Evolutionary conservation across 441 rosid genomes (phyloP).

Genomic region (Pelargonium australe): DNA sequence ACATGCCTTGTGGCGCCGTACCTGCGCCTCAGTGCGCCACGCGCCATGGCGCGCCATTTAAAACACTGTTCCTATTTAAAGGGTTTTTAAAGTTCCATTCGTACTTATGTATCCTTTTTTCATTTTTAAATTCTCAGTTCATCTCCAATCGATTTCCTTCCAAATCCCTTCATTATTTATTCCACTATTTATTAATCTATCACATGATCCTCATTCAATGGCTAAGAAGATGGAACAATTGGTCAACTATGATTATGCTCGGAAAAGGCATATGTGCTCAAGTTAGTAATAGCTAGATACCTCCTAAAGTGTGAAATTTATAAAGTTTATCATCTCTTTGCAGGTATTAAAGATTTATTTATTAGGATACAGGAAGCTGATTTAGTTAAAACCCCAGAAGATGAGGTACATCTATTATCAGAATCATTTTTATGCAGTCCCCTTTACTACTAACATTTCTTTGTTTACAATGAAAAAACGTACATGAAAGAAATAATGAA

Average conservation of each 20-base stretch:
- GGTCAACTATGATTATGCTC: slow-evolving; percentile 6
- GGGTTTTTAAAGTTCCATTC: too few species aligned
- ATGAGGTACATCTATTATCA: slow-evolving; percentile 58
- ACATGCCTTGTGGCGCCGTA: too few species aligned
- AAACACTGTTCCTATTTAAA: too few species aligned
- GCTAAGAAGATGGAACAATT: background rate
- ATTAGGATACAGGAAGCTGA: slow-evolving; percentile 55
- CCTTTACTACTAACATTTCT: background rate
- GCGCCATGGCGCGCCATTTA: too few species aligned
- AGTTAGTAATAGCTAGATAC: background rate
- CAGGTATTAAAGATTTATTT: slow-evolving; percentile 67
- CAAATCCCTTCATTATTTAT: background rate
- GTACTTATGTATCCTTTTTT: too few species aligned
- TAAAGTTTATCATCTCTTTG: slow-evolving; percentile 17
- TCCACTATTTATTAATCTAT: background rate
- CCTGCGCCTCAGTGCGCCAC: too few species aligned
- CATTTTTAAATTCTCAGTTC: background rate
- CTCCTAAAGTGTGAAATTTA: slow-evolving; percentile 9
- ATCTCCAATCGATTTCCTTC: background rate
- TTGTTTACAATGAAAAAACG: background rate
- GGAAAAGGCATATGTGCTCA: background rate
- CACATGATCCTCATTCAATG: background rate
- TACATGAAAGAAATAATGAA: background rate
- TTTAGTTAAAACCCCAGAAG: slow-evolving; percentile 55
- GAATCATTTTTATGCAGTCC: slow-evolving; percentile 3